Conservation (phyloP, 2,329 filamentous ascomycete genomes). For the Ophiostoma ips region DNA sequence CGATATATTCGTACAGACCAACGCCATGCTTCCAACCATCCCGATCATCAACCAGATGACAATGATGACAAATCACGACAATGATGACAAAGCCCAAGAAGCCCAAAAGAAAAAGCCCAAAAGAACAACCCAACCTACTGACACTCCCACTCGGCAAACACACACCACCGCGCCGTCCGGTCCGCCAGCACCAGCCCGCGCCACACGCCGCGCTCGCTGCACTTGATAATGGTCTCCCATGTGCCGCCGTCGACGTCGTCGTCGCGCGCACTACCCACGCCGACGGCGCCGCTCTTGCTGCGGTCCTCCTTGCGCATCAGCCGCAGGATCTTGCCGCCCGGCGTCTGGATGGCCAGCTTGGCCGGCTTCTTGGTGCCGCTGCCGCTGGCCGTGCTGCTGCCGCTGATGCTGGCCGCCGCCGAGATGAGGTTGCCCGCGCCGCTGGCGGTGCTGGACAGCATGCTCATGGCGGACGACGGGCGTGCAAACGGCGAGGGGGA, state of each 20-base stretch:
- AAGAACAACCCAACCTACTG: constrained; percentile 15
- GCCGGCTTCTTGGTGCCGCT: constrained; percentile 61
- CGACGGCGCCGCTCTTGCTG: constrained; percentile 30
- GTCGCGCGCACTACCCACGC: constrained; percentile 35
- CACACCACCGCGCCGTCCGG: constrained; percentile 73
- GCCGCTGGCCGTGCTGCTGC: constrained; percentile 22
- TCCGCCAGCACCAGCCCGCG: constrained; percentile 70
- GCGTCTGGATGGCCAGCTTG: constrained; percentile 88
- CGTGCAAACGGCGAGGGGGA: constrained; percentile 49
- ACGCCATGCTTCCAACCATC: too few relatives aligned
- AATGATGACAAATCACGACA: too few relatives aligned
- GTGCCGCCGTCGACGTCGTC: constrained; percentile 54
- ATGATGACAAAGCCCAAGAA: too few relatives aligned
- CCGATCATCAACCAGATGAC: too few relatives aligned
- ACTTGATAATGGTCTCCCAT: constrained; percentile 88
- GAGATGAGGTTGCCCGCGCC: constrained; percentile 22
- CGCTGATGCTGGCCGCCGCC: constrained; percentile 28
- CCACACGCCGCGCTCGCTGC: constrained; percentile 70
- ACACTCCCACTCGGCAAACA: constrained; percentile 80
- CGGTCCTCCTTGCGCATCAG: constrained; percentile 69
- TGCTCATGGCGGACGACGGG: constrained; percentile 50
- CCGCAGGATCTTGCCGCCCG: constrained; percentile 84
- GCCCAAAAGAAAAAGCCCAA: too few relatives aligned
- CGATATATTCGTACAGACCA: too few relatives aligned
- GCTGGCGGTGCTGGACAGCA: constrained; percentile 43